These are phyloP conservation scores for Sherardia arvensis DNA, from an alignment of 257 asterid genomes.

Conservation along the genomic window DNA sequence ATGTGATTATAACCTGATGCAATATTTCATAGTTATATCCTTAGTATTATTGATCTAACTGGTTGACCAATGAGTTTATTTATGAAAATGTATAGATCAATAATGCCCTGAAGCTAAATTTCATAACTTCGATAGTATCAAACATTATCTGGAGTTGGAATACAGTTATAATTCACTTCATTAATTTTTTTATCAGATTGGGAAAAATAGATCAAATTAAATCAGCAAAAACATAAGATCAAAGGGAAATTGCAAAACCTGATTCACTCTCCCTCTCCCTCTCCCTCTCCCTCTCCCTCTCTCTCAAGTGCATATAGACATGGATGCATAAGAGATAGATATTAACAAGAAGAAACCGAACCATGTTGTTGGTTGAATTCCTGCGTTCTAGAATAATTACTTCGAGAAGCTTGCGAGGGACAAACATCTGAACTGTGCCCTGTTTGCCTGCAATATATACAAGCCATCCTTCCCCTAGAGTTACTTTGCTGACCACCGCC, in stretches of 20 bases:
- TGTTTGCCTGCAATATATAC: constrained; percentile 49
- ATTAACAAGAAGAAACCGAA: constrained; percentile 14
- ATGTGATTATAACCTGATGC: not conserved
- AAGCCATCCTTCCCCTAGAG: constrained; percentile 44
- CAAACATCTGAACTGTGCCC: constrained; percentile 41
- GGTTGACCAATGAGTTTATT: not conserved
- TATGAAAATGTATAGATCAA: not conserved
- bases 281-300: too few relatives aligned
- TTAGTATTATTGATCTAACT: not conserved
- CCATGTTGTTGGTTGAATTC: constrained; percentile 48
- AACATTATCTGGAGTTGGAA: not conserved
- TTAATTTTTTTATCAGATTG: not conserved
- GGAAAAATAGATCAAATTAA: not conserved
- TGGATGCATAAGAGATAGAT: not conserved
- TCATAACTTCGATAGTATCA: not conserved
- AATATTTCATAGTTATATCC: not conserved
- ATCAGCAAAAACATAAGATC: not conserved
- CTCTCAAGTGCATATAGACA: too few relatives aligned
- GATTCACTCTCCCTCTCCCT: not conserved
- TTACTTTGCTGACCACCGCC: constrained; percentile 46
- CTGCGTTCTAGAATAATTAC: constrained; percentile 31
- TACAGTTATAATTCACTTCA: not conserved
- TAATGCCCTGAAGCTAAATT: not conserved
- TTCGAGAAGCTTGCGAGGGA: constrained; percentile 45
- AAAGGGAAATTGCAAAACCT: not conserved